These are phyloP conservation scores for Xylaria sp. DNA, from an alignment of 2,329 filamentous ascomycete genomes.

Conservation along the genomic window DNA sequence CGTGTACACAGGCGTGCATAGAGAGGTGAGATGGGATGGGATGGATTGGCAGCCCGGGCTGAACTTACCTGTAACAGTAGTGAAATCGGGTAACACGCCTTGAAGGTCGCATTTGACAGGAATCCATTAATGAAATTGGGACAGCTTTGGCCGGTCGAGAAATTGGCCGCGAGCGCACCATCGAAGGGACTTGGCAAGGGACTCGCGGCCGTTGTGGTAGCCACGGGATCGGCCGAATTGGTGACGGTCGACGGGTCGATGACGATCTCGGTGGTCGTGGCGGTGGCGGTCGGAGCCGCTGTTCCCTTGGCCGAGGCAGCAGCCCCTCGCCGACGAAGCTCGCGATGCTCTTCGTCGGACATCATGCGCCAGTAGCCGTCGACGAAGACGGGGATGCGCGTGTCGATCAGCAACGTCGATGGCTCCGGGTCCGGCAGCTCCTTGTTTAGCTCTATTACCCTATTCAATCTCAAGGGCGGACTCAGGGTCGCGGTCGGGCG, in stretches of 20 bases:
- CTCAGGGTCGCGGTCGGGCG: constrained; percentile 25
- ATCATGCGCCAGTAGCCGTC: constrained; percentile 54
- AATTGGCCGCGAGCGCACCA: constrained; percentile 70
- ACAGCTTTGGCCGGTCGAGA: constrained; percentile 67
- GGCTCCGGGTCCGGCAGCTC: constrained; percentile 1
- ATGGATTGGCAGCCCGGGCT: neutral
- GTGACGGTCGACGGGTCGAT: constrained; percentile 50
- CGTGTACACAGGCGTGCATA: neutral
- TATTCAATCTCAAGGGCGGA: neutral
- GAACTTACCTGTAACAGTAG: constrained; percentile 78
- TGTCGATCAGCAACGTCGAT: constrained; percentile 51
- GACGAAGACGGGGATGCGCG: constrained; percentile 50
- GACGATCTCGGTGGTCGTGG: constrained; percentile 48
- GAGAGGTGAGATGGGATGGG: too few relatives aligned
- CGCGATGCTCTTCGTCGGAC: constrained; percentile 51
- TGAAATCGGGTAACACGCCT: constrained; percentile 83
- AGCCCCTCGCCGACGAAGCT: constrained; percentile 41
- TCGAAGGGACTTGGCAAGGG: constrained; percentile 75
- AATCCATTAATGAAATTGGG: constrained; percentile 75
- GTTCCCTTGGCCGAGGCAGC: constrained; percentile 23
- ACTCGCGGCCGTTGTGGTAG: constrained; percentile 48
- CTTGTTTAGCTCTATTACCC: constrained; percentile 42
- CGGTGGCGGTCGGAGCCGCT: constrained; percentile 16
- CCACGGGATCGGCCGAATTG: constrained; percentile 35
- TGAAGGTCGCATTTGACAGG: constrained; percentile 73